Evolutionary conservation across 352 stramenopile genomes (phyloP), one percentile per base, ranked within the genome.

Genomic region (Phytophthora sojae): DNA sequence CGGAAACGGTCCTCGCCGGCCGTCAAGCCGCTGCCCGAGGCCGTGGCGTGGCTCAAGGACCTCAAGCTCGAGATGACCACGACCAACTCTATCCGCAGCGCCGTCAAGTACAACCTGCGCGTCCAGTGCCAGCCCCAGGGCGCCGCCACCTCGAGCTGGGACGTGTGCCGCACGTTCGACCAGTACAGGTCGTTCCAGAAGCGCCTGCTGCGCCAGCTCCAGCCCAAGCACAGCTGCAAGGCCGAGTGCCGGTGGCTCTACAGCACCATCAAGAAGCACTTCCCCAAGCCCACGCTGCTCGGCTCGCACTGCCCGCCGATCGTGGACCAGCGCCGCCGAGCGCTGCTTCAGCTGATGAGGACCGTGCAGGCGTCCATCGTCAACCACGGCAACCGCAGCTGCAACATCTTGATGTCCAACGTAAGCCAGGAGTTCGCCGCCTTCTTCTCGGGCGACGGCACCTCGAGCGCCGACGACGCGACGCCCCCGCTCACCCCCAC

Each of bases 191-290:
- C 57, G 21, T 84, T 92, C 61, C 84, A 90, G 66, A 75, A 86
- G 59, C 74, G 74, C 17, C 65, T 92, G 32, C 65, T 89, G 12
- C 66, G 66, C 30, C 67, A 76, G 54, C 71, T 92, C 30, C 64
- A 82, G 62, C 76, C 79, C 57, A 83, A 83, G 32, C 86, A 93
- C 67, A 74, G 63, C 32, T 93, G 86, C 69, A 82, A 81, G 52
- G 80, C 83, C 52, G 82, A 92, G 51, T 93, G 86, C 71, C 74
- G 69, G 11, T 93, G 77, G 79, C 73, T 93, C 21, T 77, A 86
- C 75, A 81, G 58, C 55, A 85, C 84, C 29, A 57, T 90, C 37
- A 84, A 81, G 61, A 81, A 82, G n/a, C 80, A 87, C 56, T 93
- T 92, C 42, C 86, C 86, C 4, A 83, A 81, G 61, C 51, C 64